Base-by-base conservation (phyloP, 1,284 basidiomycete species). In the Malassezia sympodialis region DNA sequence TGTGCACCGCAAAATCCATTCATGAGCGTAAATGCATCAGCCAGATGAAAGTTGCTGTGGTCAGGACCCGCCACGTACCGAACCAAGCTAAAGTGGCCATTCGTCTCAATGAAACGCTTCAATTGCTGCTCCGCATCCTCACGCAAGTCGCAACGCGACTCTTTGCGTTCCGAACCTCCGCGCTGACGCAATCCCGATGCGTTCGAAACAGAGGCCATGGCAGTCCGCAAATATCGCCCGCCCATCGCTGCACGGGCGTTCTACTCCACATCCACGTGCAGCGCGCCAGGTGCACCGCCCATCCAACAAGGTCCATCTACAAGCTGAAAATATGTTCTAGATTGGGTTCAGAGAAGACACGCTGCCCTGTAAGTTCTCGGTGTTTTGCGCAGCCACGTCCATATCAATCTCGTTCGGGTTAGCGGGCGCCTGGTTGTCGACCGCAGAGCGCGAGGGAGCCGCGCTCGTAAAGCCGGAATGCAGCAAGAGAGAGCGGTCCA, bases 11-110 rank as follows among this genome's bases (percentile, higher is more conserved):
- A 99, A 75, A 98, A 88, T 37, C 94, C 94, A 75, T 99, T 99
- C 85, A 94, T 93, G 63, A 99, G 89, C n/a, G 93, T 99, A 69
- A 99, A 90, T 42, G 94, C 82, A 78, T 99, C 93, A 66, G 93
- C 93, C 31, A 98, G 83, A 56, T 91, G 89, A 76, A 99, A 98
- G 77, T 96, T 98, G 67, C 93, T 94, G 68, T 37, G 28, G 27
- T 55, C 17, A 46, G 47, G 30, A 35, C 53, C 19, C 27, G 30
- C 15, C 19, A 52, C 59, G 26, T 53, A 62, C 60, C 63, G 68
- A 1, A 73, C 72, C 12, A 73, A 63, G 23, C 64, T 67, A 46
- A 73, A 73, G 47, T 73, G 72, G n/a, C 72, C 72, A 26, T 63
- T 60, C 4, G 70, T 72, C 52, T 73, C 72, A 43, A 73, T 55